These are phyloP conservation scores for Phyllostachys edulis DNA, from an alignment of 176 grass and related monocot species.

Conservation along the genomic window DNA sequence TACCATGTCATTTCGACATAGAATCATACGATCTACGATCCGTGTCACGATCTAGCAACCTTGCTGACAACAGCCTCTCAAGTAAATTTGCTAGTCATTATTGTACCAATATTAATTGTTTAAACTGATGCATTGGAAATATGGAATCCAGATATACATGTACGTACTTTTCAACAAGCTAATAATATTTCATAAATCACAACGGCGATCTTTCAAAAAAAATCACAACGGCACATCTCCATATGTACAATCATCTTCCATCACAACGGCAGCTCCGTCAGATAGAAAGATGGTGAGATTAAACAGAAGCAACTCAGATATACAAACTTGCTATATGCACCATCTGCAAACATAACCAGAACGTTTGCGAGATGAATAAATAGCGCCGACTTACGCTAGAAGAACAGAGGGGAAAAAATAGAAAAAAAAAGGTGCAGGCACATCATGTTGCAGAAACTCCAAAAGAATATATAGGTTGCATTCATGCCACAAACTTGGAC, in stretches of 20 bases:
- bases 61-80: neutral
- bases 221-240: conserved; percentile 17
- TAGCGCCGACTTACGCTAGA: conserved; percentile 23
- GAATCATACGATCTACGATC: no score
- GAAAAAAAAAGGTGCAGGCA: neutral
- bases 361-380: conserved; percentile 49
- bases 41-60: no score
- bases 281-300: conserved; percentile 28
- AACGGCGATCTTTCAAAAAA: neutral
- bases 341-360: no score
- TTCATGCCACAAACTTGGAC: no score
- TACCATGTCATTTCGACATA: no score
- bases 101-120: neutral
- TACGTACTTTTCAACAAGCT: neutral
- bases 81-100: neutral
- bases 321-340: no score
- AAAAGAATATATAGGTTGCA: no score
- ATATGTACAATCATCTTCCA: conserved; percentile 60
- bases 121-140: neutral
- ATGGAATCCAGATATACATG: neutral
- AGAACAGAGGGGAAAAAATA: neutral
- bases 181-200: conserved; percentile 22
- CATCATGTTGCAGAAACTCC: conserved; percentile 21
- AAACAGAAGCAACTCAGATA: no score
- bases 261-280: conserved; percentile 29